phyloP scores from a whole-genome alignment of 768 basidiomycete species.

The Leccinum disarticulatum region DNA sequence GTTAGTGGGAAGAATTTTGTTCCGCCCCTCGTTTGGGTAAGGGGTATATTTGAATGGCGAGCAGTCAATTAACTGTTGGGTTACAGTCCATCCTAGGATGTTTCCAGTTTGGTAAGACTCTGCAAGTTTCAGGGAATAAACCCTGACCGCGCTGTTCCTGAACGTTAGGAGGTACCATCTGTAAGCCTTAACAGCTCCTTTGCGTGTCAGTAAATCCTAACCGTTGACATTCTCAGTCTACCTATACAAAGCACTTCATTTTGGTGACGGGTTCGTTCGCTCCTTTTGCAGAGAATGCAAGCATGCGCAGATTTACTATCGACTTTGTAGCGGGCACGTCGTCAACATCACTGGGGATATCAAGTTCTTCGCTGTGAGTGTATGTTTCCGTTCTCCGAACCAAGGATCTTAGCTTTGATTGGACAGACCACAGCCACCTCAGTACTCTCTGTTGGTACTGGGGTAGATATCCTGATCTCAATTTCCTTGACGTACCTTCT shows the following conservation, averaged over 20 bases:
- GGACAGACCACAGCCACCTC: neutral
- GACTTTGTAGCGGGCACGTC: conserved; percentile 2
- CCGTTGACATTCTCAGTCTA: conserved; percentile 4
- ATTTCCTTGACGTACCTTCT: conserved; percentile 8
- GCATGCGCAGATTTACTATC: neutral
- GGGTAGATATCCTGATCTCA: conserved; percentile 5
- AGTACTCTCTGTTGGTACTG: conserved; percentile 1
- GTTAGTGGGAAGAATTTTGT: conserved; percentile 8
- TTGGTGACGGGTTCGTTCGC: conserved; percentile 3
- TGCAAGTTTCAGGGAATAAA: too few species aligned
- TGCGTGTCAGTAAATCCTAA: neutral
- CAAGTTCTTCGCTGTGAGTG: neutral
- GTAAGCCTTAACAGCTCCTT: neutral
- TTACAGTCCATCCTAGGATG: conserved; percentile 3
- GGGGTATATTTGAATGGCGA: neutral
- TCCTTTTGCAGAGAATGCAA: neutral
- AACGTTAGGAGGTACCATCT: neutral
- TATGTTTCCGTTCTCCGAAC: neutral
- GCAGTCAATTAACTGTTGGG: neutral
- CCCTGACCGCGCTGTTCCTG: neutral
- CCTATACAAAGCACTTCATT: neutral
- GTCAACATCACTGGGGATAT: neutral
- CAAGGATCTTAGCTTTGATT: neutral
- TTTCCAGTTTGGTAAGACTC: conserved; percentile 11
- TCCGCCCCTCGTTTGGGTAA: conserved; percentile 13